A percentile compares a stretch with the other conserved stretches of the same genome.
Conservation (phyloP, 306 rosid species). For the Mucuna pruriens region DNA sequence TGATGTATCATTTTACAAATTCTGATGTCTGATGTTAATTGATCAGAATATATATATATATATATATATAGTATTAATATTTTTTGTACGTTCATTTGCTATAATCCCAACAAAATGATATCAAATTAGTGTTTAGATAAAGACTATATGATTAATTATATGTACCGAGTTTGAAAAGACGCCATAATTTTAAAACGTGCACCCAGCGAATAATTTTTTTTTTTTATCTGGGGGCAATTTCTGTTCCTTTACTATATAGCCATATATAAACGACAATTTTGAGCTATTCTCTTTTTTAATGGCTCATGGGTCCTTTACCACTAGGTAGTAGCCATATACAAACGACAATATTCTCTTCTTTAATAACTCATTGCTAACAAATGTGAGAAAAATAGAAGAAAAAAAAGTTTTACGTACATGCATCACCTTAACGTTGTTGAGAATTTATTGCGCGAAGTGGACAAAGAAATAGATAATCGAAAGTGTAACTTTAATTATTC, state of each 20-base stretch:
- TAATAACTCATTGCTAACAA: background rate
- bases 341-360: background rate
- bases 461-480: background rate
- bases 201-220: background rate
- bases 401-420: background rate
- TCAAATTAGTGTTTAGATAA: too few species aligned
- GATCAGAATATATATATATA: too few species aligned
- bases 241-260: background rate
- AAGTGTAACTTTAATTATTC: too few species aligned
- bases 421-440: background rate
- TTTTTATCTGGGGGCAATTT: background rate
- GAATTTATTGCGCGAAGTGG: background rate
- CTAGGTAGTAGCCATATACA: background rate
- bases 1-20: too few species aligned
- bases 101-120: too few species aligned
- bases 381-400: background rate
- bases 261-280: slow-evolving; percentile 4
- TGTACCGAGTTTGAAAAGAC: background rate
- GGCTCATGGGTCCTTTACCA: background rate
- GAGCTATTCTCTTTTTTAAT: background rate
- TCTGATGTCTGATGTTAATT: too few species aligned
- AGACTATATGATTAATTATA: background rate
- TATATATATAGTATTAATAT: too few species aligned
- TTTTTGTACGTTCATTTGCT: too few species aligned
- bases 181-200: background rate